These are phyloP conservation scores for Suhomyces tanzawaensis DNA, from an alignment of 805 yeast genomes.

Conservation along the genomic window DNA sequence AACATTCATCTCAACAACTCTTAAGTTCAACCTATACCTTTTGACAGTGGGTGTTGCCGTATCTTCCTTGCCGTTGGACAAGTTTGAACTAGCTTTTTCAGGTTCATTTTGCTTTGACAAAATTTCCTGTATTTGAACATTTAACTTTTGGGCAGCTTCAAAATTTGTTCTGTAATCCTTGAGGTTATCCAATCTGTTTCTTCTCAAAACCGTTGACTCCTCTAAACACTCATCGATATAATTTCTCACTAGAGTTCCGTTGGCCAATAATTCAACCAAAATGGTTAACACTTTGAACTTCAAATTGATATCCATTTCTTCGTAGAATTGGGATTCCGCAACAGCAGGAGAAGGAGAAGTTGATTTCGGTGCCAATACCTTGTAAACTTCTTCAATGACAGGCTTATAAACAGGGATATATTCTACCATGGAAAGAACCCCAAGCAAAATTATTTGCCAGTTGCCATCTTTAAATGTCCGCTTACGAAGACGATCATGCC, in stretches of 20 bases:
- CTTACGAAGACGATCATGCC: constrained; percentile 76
- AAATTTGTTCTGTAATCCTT: constrained; percentile 54
- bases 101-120: constrained; percentile 9
- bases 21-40: constrained; percentile 12
- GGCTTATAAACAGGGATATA: constrained; percentile 53
- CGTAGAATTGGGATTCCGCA: constrained; percentile 54
- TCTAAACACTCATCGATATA: constrained; percentile 70
- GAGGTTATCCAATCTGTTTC: constrained; percentile 63
- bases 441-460: constrained; percentile 79
- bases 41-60: background rate
- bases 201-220: constrained; percentile 56
- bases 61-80: background rate
- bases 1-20: constrained; percentile 37
- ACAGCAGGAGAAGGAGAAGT: constrained; percentile 48
- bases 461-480: constrained; percentile 79
- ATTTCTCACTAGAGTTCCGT: constrained; percentile 56
- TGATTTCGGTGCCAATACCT: constrained; percentile 56
- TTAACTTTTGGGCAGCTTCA: constrained; percentile 48
- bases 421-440: constrained; percentile 62
- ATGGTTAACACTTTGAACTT: constrained; percentile 60
- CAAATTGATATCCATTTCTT: constrained; percentile 47
- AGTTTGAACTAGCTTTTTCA: constrained; percentile 1
- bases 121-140: constrained; percentile 21
- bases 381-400: constrained; percentile 50
- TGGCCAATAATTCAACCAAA: constrained; percentile 59